phyloP scores from a whole-genome alignment of 108 stramenopile species.

The Nitzschia sp. region DNA sequence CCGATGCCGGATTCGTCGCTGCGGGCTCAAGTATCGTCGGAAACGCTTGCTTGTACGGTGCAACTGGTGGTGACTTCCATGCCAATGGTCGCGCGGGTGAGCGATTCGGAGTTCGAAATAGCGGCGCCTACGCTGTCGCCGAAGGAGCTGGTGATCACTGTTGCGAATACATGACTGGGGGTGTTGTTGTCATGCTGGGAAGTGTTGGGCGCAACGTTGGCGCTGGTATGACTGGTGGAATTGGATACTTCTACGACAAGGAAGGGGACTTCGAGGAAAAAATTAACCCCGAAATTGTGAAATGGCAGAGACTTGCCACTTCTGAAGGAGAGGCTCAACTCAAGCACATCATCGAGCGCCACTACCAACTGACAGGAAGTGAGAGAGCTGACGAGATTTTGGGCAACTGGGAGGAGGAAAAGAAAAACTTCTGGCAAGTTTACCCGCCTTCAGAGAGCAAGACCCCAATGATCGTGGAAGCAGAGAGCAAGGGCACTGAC shows the following conservation, averaged over 20 bases:
- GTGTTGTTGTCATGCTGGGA: constrained; percentile 91
- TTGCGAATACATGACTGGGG: constrained; percentile 98
- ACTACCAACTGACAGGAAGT: constrained; percentile 89
- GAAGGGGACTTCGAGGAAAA: constrained; percentile 76
- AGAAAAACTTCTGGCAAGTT: constrained; percentile 89
- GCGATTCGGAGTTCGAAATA: constrained; percentile 95
- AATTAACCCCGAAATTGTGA: constrained; percentile 92
- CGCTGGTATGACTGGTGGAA: constrained; percentile 95
- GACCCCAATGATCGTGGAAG: constrained; percentile 52
- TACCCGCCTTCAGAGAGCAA: constrained; percentile 82
- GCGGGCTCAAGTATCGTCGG: constrained; percentile 94
- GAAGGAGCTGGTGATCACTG: constrained; percentile 97
- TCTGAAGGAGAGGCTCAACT: constrained; percentile 78
- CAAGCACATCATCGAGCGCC: constrained; percentile 84
- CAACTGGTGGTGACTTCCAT: constrained; percentile 94
- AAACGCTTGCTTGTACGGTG: constrained; percentile 96
- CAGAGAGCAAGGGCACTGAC: constrained; percentile 24
- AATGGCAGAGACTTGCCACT: constrained; percentile 66
- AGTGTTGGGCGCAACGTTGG: constrained; percentile 93
- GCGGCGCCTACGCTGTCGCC: constrained; percentile 94
- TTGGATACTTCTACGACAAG: constrained; percentile 93
- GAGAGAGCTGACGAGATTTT: constrained; percentile 84
- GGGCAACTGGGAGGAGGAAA: constrained; percentile 80
- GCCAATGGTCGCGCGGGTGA: constrained; percentile 95
- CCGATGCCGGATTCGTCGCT: constrained; percentile 81